These are phyloP conservation scores for Monosporascus sp. DNA, from an alignment of 2,329 filamentous ascomycete species.

Conservation along the genomic window DNA sequence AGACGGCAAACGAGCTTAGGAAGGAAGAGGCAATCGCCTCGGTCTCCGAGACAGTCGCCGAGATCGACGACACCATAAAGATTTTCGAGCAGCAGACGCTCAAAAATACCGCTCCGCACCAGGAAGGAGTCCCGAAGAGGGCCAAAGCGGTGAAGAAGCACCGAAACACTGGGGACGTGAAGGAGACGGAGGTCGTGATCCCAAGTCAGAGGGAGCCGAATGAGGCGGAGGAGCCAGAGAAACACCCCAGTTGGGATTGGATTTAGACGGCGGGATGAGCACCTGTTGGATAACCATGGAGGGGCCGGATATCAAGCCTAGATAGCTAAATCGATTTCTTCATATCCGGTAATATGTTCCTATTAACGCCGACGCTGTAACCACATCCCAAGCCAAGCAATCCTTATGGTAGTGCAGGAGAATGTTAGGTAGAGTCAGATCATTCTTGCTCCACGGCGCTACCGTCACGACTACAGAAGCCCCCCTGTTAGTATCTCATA, in stretches of 20 bases:
- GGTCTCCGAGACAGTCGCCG: conserved; percentile 8
- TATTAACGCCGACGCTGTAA: neutral
- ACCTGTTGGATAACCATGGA: neutral
- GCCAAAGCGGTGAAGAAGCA: neutral
- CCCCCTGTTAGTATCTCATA: neutral
- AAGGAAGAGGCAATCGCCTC: conserved; percentile 9
- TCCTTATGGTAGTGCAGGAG: neutral
- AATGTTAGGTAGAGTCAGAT: neutral
- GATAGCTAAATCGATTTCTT: no score
- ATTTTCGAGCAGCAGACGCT: neutral
- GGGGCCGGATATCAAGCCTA: no score
- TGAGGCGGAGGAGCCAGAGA: neutral
- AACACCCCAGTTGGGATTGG: neutral
- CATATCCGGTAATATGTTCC: neutral
- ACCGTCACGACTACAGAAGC: conserved; percentile 15
- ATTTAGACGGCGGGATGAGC: neutral
- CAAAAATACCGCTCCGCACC: neutral
- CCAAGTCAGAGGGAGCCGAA: neutral
- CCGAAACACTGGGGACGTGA: neutral
- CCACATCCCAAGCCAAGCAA: neutral
- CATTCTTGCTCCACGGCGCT: conserved; percentile 16
- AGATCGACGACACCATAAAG: conserved; percentile 13
- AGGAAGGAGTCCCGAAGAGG: neutral
- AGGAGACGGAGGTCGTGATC: neutral
- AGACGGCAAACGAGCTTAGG: conserved; percentile 6